phyloP scores from a whole-genome alignment of 1,284 basidiomycete genomes.

The Mycena citricolor region DNA sequence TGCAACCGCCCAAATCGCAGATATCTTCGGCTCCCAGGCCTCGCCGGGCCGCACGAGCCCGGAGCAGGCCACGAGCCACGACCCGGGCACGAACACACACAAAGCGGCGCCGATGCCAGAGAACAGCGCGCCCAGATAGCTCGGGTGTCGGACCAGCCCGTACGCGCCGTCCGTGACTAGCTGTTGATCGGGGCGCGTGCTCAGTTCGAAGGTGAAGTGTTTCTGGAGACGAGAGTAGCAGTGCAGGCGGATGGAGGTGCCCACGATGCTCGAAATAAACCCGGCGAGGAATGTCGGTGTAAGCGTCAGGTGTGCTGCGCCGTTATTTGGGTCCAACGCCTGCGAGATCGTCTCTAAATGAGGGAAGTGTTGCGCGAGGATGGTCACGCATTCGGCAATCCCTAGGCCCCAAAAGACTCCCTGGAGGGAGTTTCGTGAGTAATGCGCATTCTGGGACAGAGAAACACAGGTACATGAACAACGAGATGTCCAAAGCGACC shows the following conservation, averaged over 20 bases:
- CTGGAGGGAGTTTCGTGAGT: too few species aligned
- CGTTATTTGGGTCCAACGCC: conserved; percentile 2
- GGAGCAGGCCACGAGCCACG: conserved; percentile 21
- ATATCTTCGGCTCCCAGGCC: neutral
- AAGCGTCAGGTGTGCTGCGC: conserved; percentile 5
- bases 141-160: conserved; percentile 29
- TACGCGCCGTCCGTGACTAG: conserved; percentile 21
- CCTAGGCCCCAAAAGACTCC: conserved; percentile 9
- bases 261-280: conserved; percentile 14
- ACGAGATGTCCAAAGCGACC: conserved; percentile 19
- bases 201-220: conserved; percentile 25
- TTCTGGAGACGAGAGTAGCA: conserved; percentile 22
- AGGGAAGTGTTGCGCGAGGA: conserved; percentile 4
- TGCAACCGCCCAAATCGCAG: conserved; percentile 1
- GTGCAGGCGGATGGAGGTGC: conserved; percentile 18
- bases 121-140: conserved; percentile 27
- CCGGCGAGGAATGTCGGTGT: conserved; percentile 20
- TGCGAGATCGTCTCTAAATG: neutral
- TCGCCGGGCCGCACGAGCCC: conserved; percentile 1
- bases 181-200: conserved; percentile 19
- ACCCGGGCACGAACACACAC: conserved; percentile 13
- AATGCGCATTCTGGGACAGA: too few species aligned
- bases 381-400: conserved; percentile 15
- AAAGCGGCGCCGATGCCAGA: conserved; percentile 10
- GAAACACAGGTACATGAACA: conserved; percentile 12